Evolutionary conservation across 1,284 basidiomycete genomes (phyloP), one percentile per base, ranked within the genome.

Genomic region (Ganoderma meredithae): DNA sequence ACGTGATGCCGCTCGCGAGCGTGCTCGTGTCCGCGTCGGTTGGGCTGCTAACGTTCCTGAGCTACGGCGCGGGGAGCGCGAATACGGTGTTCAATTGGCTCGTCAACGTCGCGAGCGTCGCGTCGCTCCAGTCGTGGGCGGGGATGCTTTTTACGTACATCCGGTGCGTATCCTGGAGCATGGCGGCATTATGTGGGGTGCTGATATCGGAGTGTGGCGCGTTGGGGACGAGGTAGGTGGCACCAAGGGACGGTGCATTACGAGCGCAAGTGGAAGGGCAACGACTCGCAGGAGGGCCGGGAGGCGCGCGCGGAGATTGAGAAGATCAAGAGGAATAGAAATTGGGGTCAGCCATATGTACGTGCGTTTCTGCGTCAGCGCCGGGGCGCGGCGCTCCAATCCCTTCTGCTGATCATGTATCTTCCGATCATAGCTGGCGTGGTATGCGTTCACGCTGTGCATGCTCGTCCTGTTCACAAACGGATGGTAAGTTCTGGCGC

Each of bases 81-180:
- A 71, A 71, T 33, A 68, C 66, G 36, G 74, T 71, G 17, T 79
- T 79, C 64, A 70, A 65, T 47, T 76, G 75, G 75, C 69, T 79
- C 10, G 67, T 73, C 12, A 66, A 74, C 2, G 76, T 76, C 1
- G 69, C 77, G 17, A 77, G 76, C 66, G 75, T 79, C 4, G 76
- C 77, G 13, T 77, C 76, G 19, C 58, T 79, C 43, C 75, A 76
- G 67, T 78, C 77, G 8, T 79, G 77, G 77, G 68, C 72, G 1
- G 77, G 74, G 2, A 76, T 79, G 73, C 64, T 79, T 27, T 79
- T 73, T 66, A 79, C 76, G 4, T 79, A 79, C 52, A 79, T 79
- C 60, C 70, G 77, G 60, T 78, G 76, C 53, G 61, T n/a, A n/a
- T n/a, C n/a, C n/a, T n/a, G n/a, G n/a, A n/a, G n/a, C n/a, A n/a